Evolutionary conservation across 2,329 filamentous ascomycete species (phyloP).

Genomic region (Fusarium nanum): DNA sequence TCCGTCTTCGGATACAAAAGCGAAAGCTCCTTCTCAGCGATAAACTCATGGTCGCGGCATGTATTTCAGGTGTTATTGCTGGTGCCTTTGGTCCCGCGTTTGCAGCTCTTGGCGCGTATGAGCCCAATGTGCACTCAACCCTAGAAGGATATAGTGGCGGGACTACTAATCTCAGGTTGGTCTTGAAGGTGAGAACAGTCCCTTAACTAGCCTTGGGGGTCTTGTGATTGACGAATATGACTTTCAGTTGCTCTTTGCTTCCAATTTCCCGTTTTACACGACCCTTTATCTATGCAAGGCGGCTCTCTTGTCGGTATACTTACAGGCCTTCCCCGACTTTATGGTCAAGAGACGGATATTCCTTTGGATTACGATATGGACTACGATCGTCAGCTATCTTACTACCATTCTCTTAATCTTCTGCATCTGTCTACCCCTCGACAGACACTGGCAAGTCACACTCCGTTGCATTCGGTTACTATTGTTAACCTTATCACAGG

Average conservation of each 20-base stretch:
- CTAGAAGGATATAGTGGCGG: constrained; percentile 16
- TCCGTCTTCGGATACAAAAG: constrained; percentile 30
- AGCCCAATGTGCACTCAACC: constrained; percentile 19
- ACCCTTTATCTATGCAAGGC: constrained; percentile 42
- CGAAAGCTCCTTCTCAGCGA: constrained; percentile 29
- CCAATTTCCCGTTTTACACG: constrained; percentile 35
- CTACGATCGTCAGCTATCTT: background rate
- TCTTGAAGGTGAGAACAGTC: constrained; percentile 19
- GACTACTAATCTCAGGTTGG: background rate
- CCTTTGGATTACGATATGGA: constrained; percentile 22
- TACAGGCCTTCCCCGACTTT: constrained; percentile 24
- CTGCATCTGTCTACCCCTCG: constrained; percentile 4
- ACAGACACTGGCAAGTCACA: constrained; percentile 15
- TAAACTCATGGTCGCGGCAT: constrained; percentile 34
- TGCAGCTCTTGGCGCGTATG: constrained; percentile 10
- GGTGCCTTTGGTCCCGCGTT: constrained; percentile 21
- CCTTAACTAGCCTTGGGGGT: rapidly evolving
- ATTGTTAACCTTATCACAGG: rapidly evolving
- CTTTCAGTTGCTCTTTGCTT: constrained; percentile 27
- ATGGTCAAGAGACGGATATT: constrained; percentile 32
- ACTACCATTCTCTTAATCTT: constrained; percentile 3
- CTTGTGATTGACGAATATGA: rapidly evolving
- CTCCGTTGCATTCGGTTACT: rapidly evolving
- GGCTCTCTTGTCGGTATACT: constrained; percentile 29
- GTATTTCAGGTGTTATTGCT: constrained; percentile 16